Evolutionary conservation across 1,284 basidiomycete species (phyloP), one percentile per base, ranked within the genome.

Genomic region (Hypsizygus ulmarius): DNA sequence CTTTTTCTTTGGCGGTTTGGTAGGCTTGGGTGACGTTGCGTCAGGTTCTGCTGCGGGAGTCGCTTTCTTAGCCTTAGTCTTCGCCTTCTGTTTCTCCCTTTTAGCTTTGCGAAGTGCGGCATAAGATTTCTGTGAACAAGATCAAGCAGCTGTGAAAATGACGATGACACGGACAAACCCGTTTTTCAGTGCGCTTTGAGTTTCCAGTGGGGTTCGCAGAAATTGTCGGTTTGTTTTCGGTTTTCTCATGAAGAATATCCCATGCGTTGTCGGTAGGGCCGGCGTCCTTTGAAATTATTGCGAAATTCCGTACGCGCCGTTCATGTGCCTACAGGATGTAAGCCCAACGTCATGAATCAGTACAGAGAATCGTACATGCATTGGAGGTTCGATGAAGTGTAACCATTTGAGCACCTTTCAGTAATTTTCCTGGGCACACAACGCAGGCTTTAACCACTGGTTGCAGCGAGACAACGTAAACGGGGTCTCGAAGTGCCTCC

Each of bases 381-480:
- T 77, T 80, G 43, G 87, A 86, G 14, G 68, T 70, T 49, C 75
- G 68, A 66, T 93, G 90, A 9, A 77, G 66, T 49, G 74, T 67
- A 11, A 78, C 71, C 80, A 88, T 84, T 44, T 72, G 73, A 10
- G 61, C 52, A 45, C 80, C 79, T 65, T 90, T 91, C 44, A 93
- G 71, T 14, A 77, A 58, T 61, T 87, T 91, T 28, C 82, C 82
- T 4, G 86, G 89, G 64, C 90, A 93, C 7, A 87, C 62, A 3
- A 87, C 74, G 60, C 90, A 93, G 21, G 72, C 74, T 54, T 75
- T 73, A 25, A 78, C 58, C 15, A 75, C 74, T 16, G 79, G 72
- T 42, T 81, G 71, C 8, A 77, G 52, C 2, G 78, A 77, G 25
- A 83, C 64, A 52, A 76, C 60, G 62, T 85, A 88, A 33, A 91